Percentiles rank a stretch among this genome's conserved stretches.
phyloP scores from a whole-genome alignment of 2,329 filamentous ascomycete species.

The Diaporthe citri region DNA sequence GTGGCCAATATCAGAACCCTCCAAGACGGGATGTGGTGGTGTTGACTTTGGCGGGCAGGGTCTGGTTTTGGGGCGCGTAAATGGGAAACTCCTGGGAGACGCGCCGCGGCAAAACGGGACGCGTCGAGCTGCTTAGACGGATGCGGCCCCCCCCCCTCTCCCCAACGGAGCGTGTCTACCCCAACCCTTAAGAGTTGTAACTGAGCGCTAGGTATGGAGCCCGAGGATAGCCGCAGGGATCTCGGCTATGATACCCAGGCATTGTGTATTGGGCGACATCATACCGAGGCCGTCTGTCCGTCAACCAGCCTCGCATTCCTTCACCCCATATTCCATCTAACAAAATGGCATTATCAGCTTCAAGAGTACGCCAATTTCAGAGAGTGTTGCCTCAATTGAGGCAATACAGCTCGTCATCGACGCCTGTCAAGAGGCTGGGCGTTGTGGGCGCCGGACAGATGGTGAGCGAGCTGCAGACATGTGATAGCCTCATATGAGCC shows the following conservation, averaged over 20 bases:
- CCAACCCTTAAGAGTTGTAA: slow-evolving; percentile 5
- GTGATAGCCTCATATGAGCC: slow-evolving; percentile 46
- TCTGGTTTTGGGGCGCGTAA: slow-evolving; percentile 28
- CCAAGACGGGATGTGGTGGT: slow-evolving; percentile 6
- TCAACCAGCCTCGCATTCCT: neutral
- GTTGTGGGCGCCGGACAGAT: slow-evolving; percentile 97
- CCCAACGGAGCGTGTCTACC: neutral
- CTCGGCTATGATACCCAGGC: slow-evolving; percentile 15
- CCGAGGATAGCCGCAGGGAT: slow-evolving; percentile 37
- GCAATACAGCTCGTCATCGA: slow-evolving; percentile 78
- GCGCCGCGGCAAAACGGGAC: slow-evolving; percentile 35
- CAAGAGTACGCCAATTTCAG: slow-evolving; percentile 53
- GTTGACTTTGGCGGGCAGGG: slow-evolving; percentile 17
- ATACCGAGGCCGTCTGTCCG: slow-evolving; percentile 24
- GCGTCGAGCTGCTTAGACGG: slow-evolving; percentile 25
- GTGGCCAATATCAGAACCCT: slow-evolving; percentile 8
- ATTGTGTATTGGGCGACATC: slow-evolving; percentile 31
- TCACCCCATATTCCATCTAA: neutral
- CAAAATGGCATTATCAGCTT: slow-evolving; percentile 56
- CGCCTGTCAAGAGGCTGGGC: slow-evolving; percentile 87
- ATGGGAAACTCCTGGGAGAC: slow-evolving; percentile 38
- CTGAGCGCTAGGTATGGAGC: neutral
- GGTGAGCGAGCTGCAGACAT: slow-evolving; percentile 68
- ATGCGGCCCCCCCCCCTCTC: neutral
- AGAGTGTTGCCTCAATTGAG: slow-evolving; percentile 59